A percentile compares a stretch with the other conserved stretches of the same genome.
phyloP scores from a whole-genome alignment of 2,329 filamentous ascomycete species.

The Phoma herbarum region DNA sequence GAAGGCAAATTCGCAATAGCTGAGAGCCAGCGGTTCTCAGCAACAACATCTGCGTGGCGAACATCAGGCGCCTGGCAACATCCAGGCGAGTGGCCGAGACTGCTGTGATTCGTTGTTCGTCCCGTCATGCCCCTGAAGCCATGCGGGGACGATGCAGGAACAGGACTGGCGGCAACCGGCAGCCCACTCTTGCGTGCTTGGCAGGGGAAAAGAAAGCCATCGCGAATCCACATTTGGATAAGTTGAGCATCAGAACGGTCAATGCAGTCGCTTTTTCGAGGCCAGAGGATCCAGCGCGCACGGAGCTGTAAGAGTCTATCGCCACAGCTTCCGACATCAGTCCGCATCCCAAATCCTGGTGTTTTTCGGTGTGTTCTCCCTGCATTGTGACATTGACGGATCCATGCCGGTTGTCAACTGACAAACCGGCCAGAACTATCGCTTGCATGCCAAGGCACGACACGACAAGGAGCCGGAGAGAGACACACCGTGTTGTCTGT shows the following conservation, averaged over 20 bases:
- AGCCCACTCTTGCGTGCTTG: conserved; percentile 36
- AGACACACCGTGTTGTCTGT: conserved; percentile 14
- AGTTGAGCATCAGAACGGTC: conserved; percentile 17
- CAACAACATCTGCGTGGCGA: conserved; percentile 18
- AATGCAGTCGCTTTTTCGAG: conserved; percentile 17
- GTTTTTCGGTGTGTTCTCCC: conserved; percentile 5
- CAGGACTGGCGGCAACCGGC: conserved; percentile 35
- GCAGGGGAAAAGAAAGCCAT: conserved; percentile 40
- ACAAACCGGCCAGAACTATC: conserved; percentile 4
- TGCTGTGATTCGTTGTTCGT: conserved; percentile 36
- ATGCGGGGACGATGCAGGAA: conserved; percentile 37
- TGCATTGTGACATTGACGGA: conserved; percentile 11
- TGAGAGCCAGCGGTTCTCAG: conserved; percentile 6
- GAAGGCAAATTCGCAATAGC: background rate
- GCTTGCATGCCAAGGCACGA: conserved; percentile 18
- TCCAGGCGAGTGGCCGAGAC: conserved; percentile 20
- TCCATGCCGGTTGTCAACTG: conserved; percentile 8
- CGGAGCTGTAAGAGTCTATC: conserved; percentile 9
- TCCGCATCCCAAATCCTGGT: conserved; percentile 9
- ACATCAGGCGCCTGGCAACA: conserved; percentile 23
- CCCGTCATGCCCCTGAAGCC: conserved; percentile 34
- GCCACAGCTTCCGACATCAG: conserved; percentile 16
- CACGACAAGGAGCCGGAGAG: conserved; percentile 8
- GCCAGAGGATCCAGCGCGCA: conserved; percentile 11
- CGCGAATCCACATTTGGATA: conserved; percentile 14